Conservation (phyloP, 1,284 basidiomycete genomes). For the Phaffia rhodozyma region DNA sequence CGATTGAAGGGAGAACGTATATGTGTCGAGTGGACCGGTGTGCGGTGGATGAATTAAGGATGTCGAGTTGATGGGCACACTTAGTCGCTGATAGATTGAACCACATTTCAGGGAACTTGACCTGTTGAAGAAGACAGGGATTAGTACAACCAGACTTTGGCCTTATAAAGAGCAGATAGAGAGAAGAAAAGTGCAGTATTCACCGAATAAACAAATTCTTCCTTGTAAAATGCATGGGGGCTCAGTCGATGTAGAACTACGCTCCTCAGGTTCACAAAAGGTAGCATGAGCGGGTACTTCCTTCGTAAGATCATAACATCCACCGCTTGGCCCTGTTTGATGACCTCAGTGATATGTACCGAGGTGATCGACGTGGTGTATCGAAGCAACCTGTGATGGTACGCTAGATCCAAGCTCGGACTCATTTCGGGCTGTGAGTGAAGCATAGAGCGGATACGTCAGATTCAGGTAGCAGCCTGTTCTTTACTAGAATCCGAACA, state of each 20-base stretch:
- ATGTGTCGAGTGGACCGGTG: conserved; percentile 1
- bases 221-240: conserved; percentile 4
- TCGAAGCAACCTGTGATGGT: neutral
- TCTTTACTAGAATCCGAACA: neutral
- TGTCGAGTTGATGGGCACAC: conserved; percentile 2
- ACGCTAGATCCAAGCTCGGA: neutral
- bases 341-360: conserved; percentile 16
- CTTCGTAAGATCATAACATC: conserved; percentile 13
- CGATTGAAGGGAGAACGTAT: neutral
- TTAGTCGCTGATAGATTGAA: conserved; percentile 8
- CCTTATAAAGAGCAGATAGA: too few species aligned
- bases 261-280: neutral
- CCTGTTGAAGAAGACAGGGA: neutral
- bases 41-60: conserved; percentile 7
- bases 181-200: neutral
- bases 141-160: neutral
- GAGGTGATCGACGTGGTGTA: neutral
- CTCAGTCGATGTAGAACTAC: conserved; percentile 11
- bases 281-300: conserved; percentile 4
- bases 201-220: neutral
- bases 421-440: neutral
- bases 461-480: neutral
- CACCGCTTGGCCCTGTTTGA: neutral
- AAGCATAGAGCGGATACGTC: neutral
- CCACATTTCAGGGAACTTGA: conserved; percentile 7